A percentile compares a stretch with the other conserved stretches of the same genome.
Evolutionary conservation across 305 asterid species (phyloP).

Genomic region (Fraxinus platypoda): DNA sequence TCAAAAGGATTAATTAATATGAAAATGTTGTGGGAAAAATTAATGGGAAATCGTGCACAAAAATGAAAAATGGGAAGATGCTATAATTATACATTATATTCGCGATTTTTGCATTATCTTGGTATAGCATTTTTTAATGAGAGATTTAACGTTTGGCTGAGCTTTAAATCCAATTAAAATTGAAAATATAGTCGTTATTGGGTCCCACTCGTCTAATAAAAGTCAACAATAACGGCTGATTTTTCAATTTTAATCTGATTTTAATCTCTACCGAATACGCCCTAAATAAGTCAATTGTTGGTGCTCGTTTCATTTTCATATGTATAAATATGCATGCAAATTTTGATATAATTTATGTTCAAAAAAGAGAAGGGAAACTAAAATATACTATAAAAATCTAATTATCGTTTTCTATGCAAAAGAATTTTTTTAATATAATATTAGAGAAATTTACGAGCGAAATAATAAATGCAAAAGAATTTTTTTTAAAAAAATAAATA

Average conservation of each 20-base stretch:
- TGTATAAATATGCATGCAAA: neutral
- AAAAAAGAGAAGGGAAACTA: neutral
- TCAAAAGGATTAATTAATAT: neutral
- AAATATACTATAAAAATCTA: too few relatives aligned
- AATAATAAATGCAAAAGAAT: neutral
- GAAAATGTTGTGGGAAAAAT: neutral
- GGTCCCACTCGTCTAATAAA: too few relatives aligned
- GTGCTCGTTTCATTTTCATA: neutral
- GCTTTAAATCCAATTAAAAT: too few relatives aligned
- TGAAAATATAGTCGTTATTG: too few relatives aligned
- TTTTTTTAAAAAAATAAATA: too few relatives aligned
- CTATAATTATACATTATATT: neutral
- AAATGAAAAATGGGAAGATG: neutral
- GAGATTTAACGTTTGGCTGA: too few relatives aligned
- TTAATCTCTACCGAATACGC: too few relatives aligned
- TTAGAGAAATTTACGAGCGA: neutral
- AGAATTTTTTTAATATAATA: neutral
- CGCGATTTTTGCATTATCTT: neutral
- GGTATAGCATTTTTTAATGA: neutral
- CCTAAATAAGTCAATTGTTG: neutral
- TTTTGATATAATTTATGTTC: neutral
- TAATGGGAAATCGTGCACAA: neutral
- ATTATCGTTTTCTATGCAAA: too few relatives aligned
- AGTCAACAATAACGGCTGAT: too few relatives aligned
- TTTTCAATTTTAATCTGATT: too few relatives aligned